phyloP scores from a whole-genome alignment of 225 moss, liverwort and hornwort species.

The Rhytidiadelphus loreus region DNA sequence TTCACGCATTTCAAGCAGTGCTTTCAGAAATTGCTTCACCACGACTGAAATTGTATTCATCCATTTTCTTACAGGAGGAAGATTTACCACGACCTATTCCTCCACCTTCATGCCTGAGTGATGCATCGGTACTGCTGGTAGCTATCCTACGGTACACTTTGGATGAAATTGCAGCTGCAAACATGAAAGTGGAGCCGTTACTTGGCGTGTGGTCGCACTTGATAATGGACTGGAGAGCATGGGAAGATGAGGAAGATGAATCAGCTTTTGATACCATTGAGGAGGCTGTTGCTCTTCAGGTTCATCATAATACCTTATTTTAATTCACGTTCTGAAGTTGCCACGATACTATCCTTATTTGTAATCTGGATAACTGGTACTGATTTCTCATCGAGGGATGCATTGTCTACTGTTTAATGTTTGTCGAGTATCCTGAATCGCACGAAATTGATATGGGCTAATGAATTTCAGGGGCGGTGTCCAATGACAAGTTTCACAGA shows the following conservation, averaged over 20 bases:
- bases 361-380: not conserved
- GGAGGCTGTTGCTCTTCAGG: constrained; percentile 81
- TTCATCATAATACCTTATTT: not conserved
- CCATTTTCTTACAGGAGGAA: constrained; percentile 43
- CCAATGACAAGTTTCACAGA: constrained; percentile 61
- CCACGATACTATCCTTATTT: not conserved
- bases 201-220: constrained; percentile 84
- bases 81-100: constrained; percentile 48
- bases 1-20: not conserved
- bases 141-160: constrained; percentile 61
- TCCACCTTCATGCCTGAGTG: constrained; percentile 85
- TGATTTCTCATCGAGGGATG: not conserved
- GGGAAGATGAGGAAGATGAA: constrained; percentile 96
- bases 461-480: constrained; percentile 55
- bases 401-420: not conserved
- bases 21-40: not conserved
- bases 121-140: constrained; percentile 74
- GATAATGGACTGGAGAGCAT: constrained; percentile 87
- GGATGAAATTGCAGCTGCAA: constrained; percentile 35
- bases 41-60: not conserved
- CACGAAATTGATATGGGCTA: not conserved
- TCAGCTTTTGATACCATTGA: constrained; percentile 85
- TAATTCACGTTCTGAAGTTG: not conserved
- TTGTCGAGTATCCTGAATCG: not conserved
- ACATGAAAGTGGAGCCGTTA: constrained; percentile 67